Percentiles rank a stretch among this genome's conserved stretches.
phyloP scores from a whole-genome alignment of 2,329 filamentous ascomycete species.

The Diaporthe amygdali region DNA sequence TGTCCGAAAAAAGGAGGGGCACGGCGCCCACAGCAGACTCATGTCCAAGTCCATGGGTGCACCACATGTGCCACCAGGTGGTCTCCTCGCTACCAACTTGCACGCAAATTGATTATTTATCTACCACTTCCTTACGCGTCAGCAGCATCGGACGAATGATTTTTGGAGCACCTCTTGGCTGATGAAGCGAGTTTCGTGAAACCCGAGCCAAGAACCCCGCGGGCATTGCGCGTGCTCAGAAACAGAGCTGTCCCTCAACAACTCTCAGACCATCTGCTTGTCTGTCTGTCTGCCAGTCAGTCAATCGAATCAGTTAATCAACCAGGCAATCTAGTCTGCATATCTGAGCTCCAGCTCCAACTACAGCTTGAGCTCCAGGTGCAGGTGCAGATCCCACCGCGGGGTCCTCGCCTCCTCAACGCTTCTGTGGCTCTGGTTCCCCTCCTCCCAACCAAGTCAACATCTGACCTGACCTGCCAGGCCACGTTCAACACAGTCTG shows the following conservation, averaged over 20 bases:
- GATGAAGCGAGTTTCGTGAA: slow-evolving; percentile 7
- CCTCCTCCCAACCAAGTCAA: not conserved
- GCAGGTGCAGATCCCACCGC: not conserved
- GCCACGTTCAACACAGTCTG: not conserved
- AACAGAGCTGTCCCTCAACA: not conserved
- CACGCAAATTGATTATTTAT: not conserved
- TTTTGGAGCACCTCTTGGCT: not conserved
- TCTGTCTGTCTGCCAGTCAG: not conserved
- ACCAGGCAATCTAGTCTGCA: not conserved
- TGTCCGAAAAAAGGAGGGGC: slow-evolving; percentile 1
- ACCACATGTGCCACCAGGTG: not conserved
- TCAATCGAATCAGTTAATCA: not conserved
- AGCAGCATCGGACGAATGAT: slow-evolving; percentile 4
- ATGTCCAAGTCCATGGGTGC: not conserved
- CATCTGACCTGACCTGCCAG: not conserved
- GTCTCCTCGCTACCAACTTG: not conserved
- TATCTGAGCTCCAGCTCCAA: not conserved
- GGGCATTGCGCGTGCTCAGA: not conserved
- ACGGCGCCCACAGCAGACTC: not conserved
- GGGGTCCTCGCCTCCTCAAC: slow-evolving; percentile 3
- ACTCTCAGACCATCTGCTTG: no score
- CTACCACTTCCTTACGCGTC: not conserved
- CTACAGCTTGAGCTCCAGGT: not conserved
- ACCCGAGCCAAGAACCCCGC: slow-evolving; percentile 18
- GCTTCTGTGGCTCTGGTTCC: not conserved